Conservation (phyloP, 1,284 basidiomycete genomes). For the Ustilago lituana region DNA sequence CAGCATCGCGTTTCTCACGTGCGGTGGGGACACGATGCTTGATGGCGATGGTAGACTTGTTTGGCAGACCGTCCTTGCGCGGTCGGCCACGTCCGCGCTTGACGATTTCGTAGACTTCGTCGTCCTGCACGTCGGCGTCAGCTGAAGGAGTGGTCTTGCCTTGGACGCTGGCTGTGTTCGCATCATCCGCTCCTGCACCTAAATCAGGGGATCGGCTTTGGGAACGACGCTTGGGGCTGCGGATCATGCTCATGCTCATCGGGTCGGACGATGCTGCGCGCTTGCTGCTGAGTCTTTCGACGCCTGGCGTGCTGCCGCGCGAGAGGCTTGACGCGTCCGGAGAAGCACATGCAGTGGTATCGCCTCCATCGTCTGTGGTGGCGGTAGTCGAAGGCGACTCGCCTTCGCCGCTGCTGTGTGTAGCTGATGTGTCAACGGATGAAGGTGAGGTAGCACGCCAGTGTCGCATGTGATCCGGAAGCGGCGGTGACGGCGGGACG, state of each 20-base stretch:
- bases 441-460: constrained; percentile 56
- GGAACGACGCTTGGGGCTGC: constrained; percentile 56
- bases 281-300: constrained; percentile 46
- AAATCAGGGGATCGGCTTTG: constrained; percentile 48
- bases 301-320: constrained; percentile 42
- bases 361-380: constrained; percentile 52
- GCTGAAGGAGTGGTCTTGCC: neutral
- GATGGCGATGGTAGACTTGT: constrained; percentile 46
- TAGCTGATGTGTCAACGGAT: constrained; percentile 55
- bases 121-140: constrained; percentile 7
- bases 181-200: constrained; percentile 2
- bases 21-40: constrained; percentile 43
- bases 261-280: constrained; percentile 52
- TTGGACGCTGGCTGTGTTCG: neutral
- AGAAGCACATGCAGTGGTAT: constrained; percentile 38
- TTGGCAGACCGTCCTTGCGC: constrained; percentile 48
- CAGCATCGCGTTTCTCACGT: constrained; percentile 46
- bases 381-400: constrained; percentile 50
- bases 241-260: constrained; percentile 46
- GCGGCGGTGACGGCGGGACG: constrained; percentile 30
- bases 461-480: constrained; percentile 55
- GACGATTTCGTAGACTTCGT: constrained; percentile 33
- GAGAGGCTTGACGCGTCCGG: constrained; percentile 28
- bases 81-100: constrained; percentile 47
- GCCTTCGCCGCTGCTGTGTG: constrained; percentile 52